Conservation (phyloP, 352 stramenopile genomes). For the Phytophthora ohioensis region DNA sequence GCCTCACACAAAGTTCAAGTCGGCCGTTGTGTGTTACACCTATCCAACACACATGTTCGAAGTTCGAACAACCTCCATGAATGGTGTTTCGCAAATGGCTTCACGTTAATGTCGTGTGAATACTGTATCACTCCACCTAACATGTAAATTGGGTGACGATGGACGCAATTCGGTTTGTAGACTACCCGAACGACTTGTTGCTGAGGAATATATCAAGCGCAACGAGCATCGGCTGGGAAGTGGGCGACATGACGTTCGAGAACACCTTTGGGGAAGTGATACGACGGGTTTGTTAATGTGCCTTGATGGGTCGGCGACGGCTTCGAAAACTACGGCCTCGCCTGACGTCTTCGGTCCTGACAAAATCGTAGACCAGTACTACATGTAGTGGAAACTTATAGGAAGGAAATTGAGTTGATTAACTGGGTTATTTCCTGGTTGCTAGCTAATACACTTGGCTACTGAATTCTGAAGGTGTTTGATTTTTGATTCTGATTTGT, state of each 20-base stretch:
- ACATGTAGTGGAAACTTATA: background rate
- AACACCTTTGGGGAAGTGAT: conserved; percentile 53
- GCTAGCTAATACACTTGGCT: too few species aligned
- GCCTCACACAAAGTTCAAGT: too few species aligned
- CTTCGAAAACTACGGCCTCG: conserved; percentile 18
- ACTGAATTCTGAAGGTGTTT: too few species aligned
- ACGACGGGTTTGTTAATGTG: conserved; percentile 27
- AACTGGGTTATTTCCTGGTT: too few species aligned
- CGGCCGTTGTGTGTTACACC: too few species aligned
- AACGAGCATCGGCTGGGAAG: conserved; percentile 42
- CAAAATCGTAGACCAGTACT: conserved; percentile 52
- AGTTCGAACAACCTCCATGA: too few species aligned
- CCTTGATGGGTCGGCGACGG: conserved; percentile 11
- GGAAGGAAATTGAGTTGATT: background rate
- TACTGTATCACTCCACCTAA: background rate
- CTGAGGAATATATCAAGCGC: conserved; percentile 55
- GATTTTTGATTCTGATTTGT: too few species aligned
- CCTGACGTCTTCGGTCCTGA: conserved; percentile 54
- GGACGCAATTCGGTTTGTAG: conserved; percentile 28
- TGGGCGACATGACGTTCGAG: conserved; percentile 42
- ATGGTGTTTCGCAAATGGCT: too few species aligned
- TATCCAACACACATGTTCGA: too few species aligned
- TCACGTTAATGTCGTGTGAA: too few species aligned
- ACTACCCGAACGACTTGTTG: conserved; percentile 59
- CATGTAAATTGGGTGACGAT: conserved; percentile 5